Evolutionary conservation across 208 protist genomes (phyloP).

Genomic region (Acanthamoeba royreba): DNA sequence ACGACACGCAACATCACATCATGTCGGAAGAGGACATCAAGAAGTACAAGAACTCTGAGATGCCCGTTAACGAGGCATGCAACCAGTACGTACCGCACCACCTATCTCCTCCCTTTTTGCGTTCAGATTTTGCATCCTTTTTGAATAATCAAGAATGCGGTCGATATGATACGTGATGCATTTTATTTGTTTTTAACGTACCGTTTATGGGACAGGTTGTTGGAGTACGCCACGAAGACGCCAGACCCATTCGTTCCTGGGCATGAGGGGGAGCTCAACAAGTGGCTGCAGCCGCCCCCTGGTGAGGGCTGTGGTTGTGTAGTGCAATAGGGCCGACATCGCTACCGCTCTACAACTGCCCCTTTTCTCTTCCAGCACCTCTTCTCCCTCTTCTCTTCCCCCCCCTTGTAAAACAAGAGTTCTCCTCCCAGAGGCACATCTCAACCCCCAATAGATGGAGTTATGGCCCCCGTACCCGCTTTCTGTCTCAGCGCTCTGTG

Average conservation of each 20-base stretch:
- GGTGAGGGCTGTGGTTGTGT: background rate
- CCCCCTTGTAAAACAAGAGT: too few relatives aligned
- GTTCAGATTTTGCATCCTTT: background rate
- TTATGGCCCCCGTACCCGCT: too few relatives aligned
- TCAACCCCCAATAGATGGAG: too few relatives aligned
- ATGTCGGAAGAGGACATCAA: background rate
- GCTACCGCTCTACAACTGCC: too few relatives aligned
- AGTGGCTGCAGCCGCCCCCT: background rate
- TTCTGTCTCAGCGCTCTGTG: too few relatives aligned
- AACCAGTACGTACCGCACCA: background rate
- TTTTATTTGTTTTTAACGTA: background rate
- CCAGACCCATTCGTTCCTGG: background rate
- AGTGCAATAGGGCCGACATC: conserved; percentile 7
- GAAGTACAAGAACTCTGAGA: background rate
- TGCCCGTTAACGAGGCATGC: background rate
- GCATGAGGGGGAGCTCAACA: background rate
- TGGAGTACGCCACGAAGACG: background rate
- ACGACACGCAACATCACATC: too few relatives aligned
- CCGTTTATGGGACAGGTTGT: background rate
- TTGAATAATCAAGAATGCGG: too few relatives aligned
- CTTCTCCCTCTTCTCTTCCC: too few relatives aligned
- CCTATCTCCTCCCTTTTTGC: too few relatives aligned
- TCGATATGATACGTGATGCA: too few relatives aligned
- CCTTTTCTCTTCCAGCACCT: too few relatives aligned
- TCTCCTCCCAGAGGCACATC: too few relatives aligned